These are phyloP conservation scores for Aspergillus leporis DNA, from an alignment of 495 filamentous ascomycete species.

Conservation along the genomic window DNA sequence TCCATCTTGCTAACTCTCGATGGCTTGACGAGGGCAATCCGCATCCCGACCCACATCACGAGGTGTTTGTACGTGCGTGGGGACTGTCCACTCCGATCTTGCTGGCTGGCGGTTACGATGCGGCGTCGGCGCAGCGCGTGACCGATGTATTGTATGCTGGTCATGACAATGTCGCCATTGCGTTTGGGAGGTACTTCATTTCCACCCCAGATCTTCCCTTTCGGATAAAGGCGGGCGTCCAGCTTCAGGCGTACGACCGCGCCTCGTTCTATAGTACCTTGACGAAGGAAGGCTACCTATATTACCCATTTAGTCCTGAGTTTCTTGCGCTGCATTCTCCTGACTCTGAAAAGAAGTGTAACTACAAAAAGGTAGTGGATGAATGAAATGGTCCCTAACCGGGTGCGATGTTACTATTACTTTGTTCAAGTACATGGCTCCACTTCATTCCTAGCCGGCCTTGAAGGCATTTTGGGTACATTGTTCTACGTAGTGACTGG, in stretches of 20 bases:
- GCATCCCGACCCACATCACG: background rate
- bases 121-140: background rate
- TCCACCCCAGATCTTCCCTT: slow-evolving; percentile 67
- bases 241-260: slow-evolving; percentile 56
- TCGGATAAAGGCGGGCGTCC: slow-evolving; percentile 55
- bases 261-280: slow-evolving; percentile 56
- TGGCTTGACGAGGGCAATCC: background rate
- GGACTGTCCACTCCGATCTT: background rate
- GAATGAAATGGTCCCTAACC: too few relatives aligned
- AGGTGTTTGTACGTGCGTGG: background rate
- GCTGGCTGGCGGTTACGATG: background rate
- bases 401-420: too few relatives aligned
- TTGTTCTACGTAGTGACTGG: too few relatives aligned
- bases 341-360: too few relatives aligned
- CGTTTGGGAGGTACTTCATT: slow-evolving; percentile 66
- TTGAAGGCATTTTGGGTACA: too few relatives aligned
- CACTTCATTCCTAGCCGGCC: too few relatives aligned
- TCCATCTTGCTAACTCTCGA: slow-evolving; percentile 33
- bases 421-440: too few relatives aligned
- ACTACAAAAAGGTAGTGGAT: too few relatives aligned
- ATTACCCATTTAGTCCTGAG: slow-evolving; percentile 58
- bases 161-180: slow-evolving; percentile 29
- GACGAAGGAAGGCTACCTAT: slow-evolving; percentile 57
- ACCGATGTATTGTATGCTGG: background rate
- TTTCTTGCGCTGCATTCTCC: background rate